Conservation (phyloP, 2,329 filamentous ascomycete species). For the Aspergillus aculeatus region DNA sequence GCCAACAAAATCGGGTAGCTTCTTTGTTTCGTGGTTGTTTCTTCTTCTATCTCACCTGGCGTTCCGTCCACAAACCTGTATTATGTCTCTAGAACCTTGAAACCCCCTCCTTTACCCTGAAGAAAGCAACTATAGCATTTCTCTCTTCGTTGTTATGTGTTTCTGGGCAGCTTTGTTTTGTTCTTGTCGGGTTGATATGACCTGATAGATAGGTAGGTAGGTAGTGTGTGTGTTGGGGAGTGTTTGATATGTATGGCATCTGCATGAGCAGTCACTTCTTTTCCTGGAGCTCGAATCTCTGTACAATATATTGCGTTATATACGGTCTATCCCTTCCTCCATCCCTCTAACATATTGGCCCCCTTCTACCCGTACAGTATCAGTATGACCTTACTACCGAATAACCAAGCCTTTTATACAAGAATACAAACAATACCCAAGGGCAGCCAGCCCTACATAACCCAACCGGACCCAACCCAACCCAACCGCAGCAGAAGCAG, state of each 20-base stretch:
- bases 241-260: not conserved
- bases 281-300: not conserved
- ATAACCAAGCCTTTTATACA: too few relatives aligned
- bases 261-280: not conserved
- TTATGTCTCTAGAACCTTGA: not conserved
- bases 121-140: not conserved
- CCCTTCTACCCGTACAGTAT: not conserved
- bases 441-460: too few relatives aligned
- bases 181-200: not conserved
- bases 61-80: not conserved
- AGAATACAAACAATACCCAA: too few relatives aligned
- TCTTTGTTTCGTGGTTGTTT: not conserved
- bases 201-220: not conserved
- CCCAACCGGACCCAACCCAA: not conserved
- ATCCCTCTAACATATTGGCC: not conserved
- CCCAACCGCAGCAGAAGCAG: too few relatives aligned
- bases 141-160: too few relatives aligned
- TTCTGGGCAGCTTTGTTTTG: too few relatives aligned
- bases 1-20: not conserved
- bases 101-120: not conserved
- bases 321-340: not conserved
- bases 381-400: not conserved
- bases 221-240: too few relatives aligned
- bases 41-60: not conserved
- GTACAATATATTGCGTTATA: constrained; percentile 13